Conservation (phyloP, 306 rosid genomes). For the Amphicarpaea edgeworthii region DNA sequence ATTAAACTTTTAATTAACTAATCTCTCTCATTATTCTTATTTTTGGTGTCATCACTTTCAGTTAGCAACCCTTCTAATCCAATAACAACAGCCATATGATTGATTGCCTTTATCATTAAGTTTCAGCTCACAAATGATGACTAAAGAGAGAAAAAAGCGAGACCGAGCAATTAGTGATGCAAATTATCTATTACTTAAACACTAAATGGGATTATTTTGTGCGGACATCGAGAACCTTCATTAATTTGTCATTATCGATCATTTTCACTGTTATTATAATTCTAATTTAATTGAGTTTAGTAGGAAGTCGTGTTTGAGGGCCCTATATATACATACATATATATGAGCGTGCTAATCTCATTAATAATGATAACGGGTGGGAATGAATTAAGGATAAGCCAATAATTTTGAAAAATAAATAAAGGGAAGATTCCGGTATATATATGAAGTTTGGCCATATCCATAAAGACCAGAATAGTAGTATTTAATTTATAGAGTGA, state of each 20-base stretch:
- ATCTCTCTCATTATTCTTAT: slow-evolving; percentile 13
- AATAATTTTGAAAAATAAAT: slow-evolving; percentile 42
- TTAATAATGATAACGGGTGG: slow-evolving; percentile 35
- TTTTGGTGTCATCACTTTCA: slow-evolving; percentile 32
- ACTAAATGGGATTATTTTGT: slow-evolving; percentile 20
- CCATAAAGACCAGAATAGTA: slow-evolving; percentile 41
- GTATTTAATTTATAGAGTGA: background rate
- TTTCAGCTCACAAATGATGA: slow-evolving; percentile 32
- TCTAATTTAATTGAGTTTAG: slow-evolving; percentile 44
- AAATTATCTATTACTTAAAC: slow-evolving; percentile 15
- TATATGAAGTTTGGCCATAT: slow-evolving; percentile 53
- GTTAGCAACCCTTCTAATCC: slow-evolving; percentile 25
- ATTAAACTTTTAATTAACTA: too few species aligned
- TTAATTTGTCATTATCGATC: slow-evolving; percentile 41
- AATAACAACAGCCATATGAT: slow-evolving; percentile 22
- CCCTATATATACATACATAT: too few species aligned
- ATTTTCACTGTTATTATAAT: slow-evolving; percentile 32
- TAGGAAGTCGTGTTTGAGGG: slow-evolving; percentile 42
- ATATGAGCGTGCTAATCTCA: slow-evolving; percentile 39
- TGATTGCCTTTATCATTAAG: background rate
- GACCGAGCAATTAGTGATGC: slow-evolving; percentile 35
- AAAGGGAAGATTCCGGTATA: slow-evolving; percentile 62
- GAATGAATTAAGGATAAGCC: slow-evolving; percentile 41
- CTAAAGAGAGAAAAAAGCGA: slow-evolving; percentile 19
- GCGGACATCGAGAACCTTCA: too few species aligned